Evolutionary conservation across 345 rosid genomes (phyloP).

Genomic region (Ceriops tagal): DNA sequence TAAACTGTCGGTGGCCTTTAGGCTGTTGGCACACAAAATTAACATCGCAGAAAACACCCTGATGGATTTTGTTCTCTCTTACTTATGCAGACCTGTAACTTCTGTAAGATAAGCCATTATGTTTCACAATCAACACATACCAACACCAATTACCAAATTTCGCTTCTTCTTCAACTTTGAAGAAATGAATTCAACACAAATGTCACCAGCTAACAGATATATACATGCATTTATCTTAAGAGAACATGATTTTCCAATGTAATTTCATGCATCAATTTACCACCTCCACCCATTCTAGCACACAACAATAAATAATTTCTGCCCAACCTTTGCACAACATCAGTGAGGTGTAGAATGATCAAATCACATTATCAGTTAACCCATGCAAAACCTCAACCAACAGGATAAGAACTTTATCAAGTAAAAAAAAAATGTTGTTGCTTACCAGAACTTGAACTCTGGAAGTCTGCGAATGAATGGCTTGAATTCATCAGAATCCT

Average conservation of each 20-base stretch:
- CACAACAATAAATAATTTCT: too few relatives aligned
- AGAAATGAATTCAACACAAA: too few relatives aligned
- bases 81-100: neutral
- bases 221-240: too few relatives aligned
- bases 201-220: too few relatives aligned
- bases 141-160: too few relatives aligned
- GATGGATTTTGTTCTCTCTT: neutral
- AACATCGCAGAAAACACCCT: neutral
- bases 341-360: neutral
- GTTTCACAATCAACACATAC: neutral
- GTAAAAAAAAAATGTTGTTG: neutral
- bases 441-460: slow-evolving; percentile 93
- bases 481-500: slow-evolving; percentile 86
- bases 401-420: neutral
- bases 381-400: neutral
- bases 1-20: too few relatives aligned
- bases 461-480: slow-evolving; percentile 87
- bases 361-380: neutral
- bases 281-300: too few relatives aligned
- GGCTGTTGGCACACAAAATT: neutral
- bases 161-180: too few relatives aligned
- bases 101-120: neutral
- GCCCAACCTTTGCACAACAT: neutral
- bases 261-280: too few relatives aligned
- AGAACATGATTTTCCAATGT: too few relatives aligned